These are phyloP conservation scores for Pyricularia pennisetigena DNA, from an alignment of 2,329 filamentous ascomycete genomes.

Conservation along the genomic window DNA sequence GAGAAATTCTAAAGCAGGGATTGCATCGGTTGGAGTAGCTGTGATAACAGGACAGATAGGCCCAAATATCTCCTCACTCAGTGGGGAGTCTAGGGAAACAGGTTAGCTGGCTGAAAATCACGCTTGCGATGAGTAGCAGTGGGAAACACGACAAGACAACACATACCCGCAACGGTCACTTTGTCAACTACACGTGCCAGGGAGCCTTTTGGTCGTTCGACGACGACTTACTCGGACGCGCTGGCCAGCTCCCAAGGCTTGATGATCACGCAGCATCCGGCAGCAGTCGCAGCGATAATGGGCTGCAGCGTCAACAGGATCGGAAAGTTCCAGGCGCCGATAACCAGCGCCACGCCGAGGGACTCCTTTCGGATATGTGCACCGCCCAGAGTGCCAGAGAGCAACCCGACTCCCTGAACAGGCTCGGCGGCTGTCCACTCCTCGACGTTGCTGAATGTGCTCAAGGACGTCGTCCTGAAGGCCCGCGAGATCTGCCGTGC, in stretches of 20 bases:
- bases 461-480: slow-evolving; percentile 25
- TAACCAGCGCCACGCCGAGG: slow-evolving; percentile 30
- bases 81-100: slow-evolving; percentile 20
- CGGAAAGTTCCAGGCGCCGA: slow-evolving; percentile 38
- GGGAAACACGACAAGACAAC: not conserved
- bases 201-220: slow-evolving; percentile 21
- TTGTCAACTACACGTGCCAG: slow-evolving; percentile 27
- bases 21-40: slow-evolving; percentile 18
- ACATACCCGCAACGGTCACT: slow-evolving; percentile 14
- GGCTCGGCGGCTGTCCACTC: slow-evolving; percentile 27
- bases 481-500: slow-evolving; percentile 18
- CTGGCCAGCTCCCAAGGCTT: slow-evolving; percentile 32
- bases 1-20: no score
- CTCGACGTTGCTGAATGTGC: slow-evolving; percentile 26
- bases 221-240: slow-evolving; percentile 23
- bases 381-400: slow-evolving; percentile 16
- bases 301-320: slow-evolving; percentile 26
- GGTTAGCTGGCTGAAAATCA: not conserved
- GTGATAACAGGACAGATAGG: slow-evolving; percentile 31
- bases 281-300: slow-evolving; percentile 29
- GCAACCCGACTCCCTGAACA: slow-evolving; percentile 14
- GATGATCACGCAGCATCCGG: slow-evolving; percentile 28
- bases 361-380: slow-evolving; percentile 30
- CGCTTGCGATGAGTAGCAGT: not conserved
- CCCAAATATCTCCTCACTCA: slow-evolving; percentile 35